phyloP scores from a whole-genome alignment of 441 rosid genomes.

The Flueggea neowawraea region DNA sequence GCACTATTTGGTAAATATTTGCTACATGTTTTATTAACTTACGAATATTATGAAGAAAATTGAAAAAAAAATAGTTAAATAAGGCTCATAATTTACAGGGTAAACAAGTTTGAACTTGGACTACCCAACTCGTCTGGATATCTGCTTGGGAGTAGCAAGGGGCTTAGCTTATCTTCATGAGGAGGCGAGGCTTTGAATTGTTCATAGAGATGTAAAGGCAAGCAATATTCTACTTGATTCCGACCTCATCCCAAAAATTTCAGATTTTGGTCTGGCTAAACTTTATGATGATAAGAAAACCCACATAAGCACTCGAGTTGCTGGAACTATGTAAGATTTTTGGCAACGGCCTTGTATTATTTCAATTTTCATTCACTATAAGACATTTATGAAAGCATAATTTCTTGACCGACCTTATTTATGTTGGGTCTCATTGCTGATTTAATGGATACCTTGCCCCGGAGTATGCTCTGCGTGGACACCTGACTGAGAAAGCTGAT shows the following conservation, averaged over 20 bases:
- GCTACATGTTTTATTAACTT: neutral
- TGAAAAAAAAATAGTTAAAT: neutral
- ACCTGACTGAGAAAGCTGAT: slow-evolving; percentile 78
- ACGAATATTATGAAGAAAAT: neutral
- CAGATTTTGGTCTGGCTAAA: slow-evolving; percentile 80
- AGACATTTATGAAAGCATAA: neutral
- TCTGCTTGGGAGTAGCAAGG: slow-evolving; percentile 65
- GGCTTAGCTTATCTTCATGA: slow-evolving; percentile 79
- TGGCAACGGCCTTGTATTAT: neutral
- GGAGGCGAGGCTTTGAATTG: slow-evolving; percentile 65
- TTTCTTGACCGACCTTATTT: neutral
- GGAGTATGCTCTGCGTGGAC: slow-evolving; percentile 81
- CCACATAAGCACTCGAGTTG: slow-evolving; percentile 72
- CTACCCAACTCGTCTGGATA: slow-evolving; percentile 47
- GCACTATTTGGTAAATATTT: slow-evolving; percentile 48
- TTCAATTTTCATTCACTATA: no score
- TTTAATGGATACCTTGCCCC: slow-evolving; percentile 74
- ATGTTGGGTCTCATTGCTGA: slow-evolving; percentile 6
- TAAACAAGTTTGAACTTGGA: slow-evolving; percentile 30
- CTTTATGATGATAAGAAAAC: slow-evolving; percentile 72
- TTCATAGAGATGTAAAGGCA: slow-evolving; percentile 79
- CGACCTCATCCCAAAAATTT: slow-evolving; percentile 59
- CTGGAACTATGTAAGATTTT: slow-evolving; percentile 60
- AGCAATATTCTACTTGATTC: slow-evolving; percentile 57
- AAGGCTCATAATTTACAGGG: slow-evolving; percentile 15